A percentile compares a stretch with the other conserved stretches of the same genome.
Evolutionary conservation across 257 asterid species (phyloP).

Genomic region (Hygrophila difformis): DNA sequence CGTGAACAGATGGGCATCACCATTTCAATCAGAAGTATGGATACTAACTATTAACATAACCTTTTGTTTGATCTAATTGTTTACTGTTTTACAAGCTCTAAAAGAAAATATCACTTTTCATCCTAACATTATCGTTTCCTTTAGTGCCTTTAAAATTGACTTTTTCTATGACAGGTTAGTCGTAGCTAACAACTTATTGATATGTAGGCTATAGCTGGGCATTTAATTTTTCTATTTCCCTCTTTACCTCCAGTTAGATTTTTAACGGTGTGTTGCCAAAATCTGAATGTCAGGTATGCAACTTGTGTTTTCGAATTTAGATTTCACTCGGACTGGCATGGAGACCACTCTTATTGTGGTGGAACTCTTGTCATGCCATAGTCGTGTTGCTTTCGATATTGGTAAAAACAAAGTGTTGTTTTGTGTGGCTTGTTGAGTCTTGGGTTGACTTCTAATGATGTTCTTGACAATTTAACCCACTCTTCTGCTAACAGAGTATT

Average conservation of each 20-base stretch:
- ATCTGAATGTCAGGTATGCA: too few relatives aligned
- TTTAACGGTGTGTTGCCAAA: background rate
- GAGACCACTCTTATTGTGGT: constrained; percentile 12
- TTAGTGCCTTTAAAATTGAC: constrained; percentile 23
- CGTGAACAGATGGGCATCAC: constrained; percentile 95
- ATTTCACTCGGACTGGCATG: constrained; percentile 2
- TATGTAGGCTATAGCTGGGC: constrained; percentile 22
- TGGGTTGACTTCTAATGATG: constrained; percentile 19
- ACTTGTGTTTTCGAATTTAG: too few relatives aligned
- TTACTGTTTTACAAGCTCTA: constrained; percentile 39
- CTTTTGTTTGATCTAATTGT: constrained; percentile 60
- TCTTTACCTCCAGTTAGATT: constrained; percentile 16
- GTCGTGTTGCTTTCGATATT: background rate
- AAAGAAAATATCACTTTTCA: constrained; percentile 21
- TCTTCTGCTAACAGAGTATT: constrained; percentile 15
- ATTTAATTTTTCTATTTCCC: constrained; percentile 8
- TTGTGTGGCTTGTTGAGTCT: constrained; percentile 8
- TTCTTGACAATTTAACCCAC: constrained; percentile 11
- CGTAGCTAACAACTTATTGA: constrained; percentile 49
- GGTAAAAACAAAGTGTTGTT: constrained; percentile 7
- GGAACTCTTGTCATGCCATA: constrained; percentile 13
- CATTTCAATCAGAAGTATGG: constrained; percentile 99
- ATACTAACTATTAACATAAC: constrained; percentile 98
- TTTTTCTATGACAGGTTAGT: constrained; percentile 36
- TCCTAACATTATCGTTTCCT: constrained; percentile 32